These are phyloP conservation scores for Euphorbia schlechtendalii DNA, from an alignment of 441 rosid genomes.

Conservation along the genomic window DNA sequence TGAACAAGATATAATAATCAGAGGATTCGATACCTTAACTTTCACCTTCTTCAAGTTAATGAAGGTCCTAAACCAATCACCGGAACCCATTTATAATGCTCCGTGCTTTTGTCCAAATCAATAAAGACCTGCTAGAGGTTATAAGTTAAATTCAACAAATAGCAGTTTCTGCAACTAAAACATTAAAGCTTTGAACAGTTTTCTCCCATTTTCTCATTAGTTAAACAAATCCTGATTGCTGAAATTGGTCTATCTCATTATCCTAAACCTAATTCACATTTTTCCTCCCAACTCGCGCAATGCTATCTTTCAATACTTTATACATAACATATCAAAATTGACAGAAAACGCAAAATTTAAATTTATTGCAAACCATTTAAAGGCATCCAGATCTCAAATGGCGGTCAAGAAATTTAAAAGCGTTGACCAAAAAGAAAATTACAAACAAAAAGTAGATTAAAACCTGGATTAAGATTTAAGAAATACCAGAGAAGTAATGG, in stretches of 20 bases:
- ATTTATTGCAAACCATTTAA: background rate
- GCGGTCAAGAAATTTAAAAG: slow-evolving; percentile 8
- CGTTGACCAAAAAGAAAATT: background rate
- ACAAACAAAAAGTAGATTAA: background rate
- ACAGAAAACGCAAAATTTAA: background rate
- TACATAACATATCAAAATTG: background rate
- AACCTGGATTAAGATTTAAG: slow-evolving; percentile 10
- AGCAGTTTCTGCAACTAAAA: slow-evolving; percentile 9
- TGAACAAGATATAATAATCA: background rate
- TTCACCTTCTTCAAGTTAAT: slow-evolving; percentile 62
- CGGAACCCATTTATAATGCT: slow-evolving; percentile 54
- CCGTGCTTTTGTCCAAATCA: slow-evolving; percentile 18
- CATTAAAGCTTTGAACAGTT: background rate
- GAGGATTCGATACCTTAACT: slow-evolving; percentile 41
- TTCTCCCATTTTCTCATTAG: slow-evolving; percentile 4
- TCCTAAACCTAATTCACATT: background rate
- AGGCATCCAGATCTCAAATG: slow-evolving; percentile 8
- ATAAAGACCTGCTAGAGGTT: slow-evolving; percentile 28
- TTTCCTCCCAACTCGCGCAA: slow-evolving; percentile 5
- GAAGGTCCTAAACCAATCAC: slow-evolving; percentile 72
- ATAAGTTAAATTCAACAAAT: slow-evolving; percentile 1
- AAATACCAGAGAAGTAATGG: slow-evolving; percentile 26
- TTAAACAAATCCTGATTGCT: slow-evolving; percentile 4
- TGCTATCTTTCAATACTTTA: background rate
- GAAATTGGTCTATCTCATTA: slow-evolving; percentile 2